A percentile compares a stretch with the other conserved stretches of the same genome.
Conservation (phyloP, 2,329 filamentous ascomycete species). For the Botrytis deweyae region DNA sequence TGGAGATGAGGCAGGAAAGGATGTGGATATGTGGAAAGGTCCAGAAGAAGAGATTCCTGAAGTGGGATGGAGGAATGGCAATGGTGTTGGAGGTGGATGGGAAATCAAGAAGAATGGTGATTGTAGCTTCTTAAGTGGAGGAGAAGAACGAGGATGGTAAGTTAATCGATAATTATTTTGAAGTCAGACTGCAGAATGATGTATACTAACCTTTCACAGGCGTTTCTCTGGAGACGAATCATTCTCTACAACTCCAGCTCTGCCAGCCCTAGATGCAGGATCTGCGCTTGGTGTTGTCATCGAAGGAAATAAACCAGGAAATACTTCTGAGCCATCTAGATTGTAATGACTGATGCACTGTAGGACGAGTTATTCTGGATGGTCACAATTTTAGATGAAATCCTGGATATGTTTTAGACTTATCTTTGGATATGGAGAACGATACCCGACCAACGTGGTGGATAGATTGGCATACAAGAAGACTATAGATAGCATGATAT, state of each 20-base stretch:
- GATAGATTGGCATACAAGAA: slow-evolving; percentile 3
- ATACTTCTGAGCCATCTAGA: slow-evolving; percentile 21
- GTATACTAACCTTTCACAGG: slow-evolving; percentile 38
- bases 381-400: not conserved
- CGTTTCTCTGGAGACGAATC: slow-evolving; percentile 58
- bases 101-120: slow-evolving; percentile 77
- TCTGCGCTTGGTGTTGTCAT: slow-evolving; percentile 41
- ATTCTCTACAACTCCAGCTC: slow-evolving; percentile 44
- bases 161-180: slow-evolving; percentile 36
- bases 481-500: slow-evolving; percentile 1
- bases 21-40: slow-evolving; percentile 44
- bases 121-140: slow-evolving; percentile 75
- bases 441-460: slow-evolving; percentile 1
- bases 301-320: slow-evolving; percentile 35
- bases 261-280: slow-evolving; percentile 37
- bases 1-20: slow-evolving; percentile 41
- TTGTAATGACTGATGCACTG: slow-evolving; percentile 12
- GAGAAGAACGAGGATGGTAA: slow-evolving; percentile 87
- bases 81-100: slow-evolving; percentile 75
- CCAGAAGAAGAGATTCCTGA: slow-evolving; percentile 42
- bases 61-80: slow-evolving; percentile 56
- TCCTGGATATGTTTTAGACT: slow-evolving; percentile 2
- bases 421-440: not conserved
- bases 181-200: not conserved
- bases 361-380: not conserved